Conservation (phyloP, 768 basidiomycete species). For the Tulasnella sp. region DNA sequence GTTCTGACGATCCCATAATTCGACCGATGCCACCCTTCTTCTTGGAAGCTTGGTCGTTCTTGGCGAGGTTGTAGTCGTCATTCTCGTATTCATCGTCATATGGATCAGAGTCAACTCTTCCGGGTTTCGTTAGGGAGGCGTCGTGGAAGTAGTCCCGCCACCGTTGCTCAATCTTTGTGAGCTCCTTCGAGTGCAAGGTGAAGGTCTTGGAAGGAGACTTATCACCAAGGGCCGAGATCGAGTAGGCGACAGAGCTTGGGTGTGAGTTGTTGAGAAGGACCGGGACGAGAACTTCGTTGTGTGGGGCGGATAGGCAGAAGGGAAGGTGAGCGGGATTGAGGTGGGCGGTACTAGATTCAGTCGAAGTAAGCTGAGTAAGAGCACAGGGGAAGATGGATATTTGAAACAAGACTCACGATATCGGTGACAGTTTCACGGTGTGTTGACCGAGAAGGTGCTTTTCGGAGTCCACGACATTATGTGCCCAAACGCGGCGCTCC, state of each 20-base stretch:
- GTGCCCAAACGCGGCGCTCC: constrained; percentile 22
- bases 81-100: constrained; percentile 66
- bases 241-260: constrained; percentile 60
- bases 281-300: constrained; percentile 57
- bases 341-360: constrained; percentile 56
- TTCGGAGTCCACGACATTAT: constrained; percentile 23
- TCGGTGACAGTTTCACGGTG: constrained; percentile 85
- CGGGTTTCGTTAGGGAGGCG: constrained; percentile 41
- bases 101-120: constrained; percentile 33
- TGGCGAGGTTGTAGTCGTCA: constrained; percentile 26
- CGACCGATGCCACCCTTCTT: constrained; percentile 4
- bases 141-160: constrained; percentile 34
- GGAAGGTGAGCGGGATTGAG: constrained; percentile 65
- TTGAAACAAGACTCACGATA: constrained; percentile 31
- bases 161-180: constrained; percentile 21
- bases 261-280: constrained; percentile 83
- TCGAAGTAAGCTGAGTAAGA: background rate
- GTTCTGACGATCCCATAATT: background rate
- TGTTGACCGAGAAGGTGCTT: constrained; percentile 54
- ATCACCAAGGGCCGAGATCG: constrained; percentile 51
- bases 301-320: constrained; percentile 55
- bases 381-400: background rate
- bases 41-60: constrained; percentile 19
- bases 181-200: background rate
- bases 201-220: constrained; percentile 9